These are phyloP conservation scores for Samsoniella hepiali DNA, from an alignment of 2,329 filamentous ascomycete genomes.

Conservation along the genomic window DNA sequence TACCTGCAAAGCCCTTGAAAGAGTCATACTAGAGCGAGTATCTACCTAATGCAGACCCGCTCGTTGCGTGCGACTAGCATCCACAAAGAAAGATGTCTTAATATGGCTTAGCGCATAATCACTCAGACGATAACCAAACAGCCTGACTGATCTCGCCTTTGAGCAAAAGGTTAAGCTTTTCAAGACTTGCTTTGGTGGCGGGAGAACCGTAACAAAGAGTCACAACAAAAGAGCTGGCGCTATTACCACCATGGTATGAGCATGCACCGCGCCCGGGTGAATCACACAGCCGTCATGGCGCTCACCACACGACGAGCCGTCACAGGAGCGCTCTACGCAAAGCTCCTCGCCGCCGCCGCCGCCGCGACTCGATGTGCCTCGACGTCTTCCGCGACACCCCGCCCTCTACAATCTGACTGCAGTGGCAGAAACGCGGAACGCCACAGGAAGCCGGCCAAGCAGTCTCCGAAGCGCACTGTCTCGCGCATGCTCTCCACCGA, in stretches of 20 bases:
- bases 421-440: not conserved
- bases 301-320: not conserved
- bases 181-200: not conserved
- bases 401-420: not conserved
- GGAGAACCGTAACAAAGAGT: not conserved
- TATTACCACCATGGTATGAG: constrained; percentile 15
- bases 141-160: not conserved
- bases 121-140: not conserved
- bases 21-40: not conserved
- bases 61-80: not conserved
- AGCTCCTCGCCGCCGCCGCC: not conserved
- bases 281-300: not conserved
- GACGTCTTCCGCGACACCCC: not conserved
- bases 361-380: constrained; percentile 1
- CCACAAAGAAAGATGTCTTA: constrained; percentile 11
- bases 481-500: constrained; percentile 9
- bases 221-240: not conserved
- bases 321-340: not conserved
- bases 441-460: not conserved
- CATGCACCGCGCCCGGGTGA: constrained; percentile 7
- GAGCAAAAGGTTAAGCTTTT: not conserved
- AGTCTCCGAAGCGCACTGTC: not conserved
- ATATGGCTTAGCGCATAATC: not conserved
- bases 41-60: not conserved
- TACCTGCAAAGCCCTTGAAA: not conserved